phyloP scores from a whole-genome alignment of 768 basidiomycete species.

The Xanthoconium purpureum region DNA sequence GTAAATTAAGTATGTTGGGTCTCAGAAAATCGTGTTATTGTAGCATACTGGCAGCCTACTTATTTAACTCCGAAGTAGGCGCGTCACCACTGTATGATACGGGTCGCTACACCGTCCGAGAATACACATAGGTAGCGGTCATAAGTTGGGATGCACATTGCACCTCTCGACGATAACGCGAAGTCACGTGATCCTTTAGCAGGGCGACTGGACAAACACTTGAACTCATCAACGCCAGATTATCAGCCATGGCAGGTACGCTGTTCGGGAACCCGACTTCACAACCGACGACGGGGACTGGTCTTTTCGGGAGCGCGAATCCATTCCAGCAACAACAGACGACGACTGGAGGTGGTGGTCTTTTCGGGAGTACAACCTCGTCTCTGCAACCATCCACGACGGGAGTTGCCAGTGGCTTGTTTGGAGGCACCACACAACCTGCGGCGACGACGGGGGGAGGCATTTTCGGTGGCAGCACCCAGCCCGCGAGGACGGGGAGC shows the following conservation, averaged over 20 bases:
- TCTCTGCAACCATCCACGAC: constrained; percentile 23
- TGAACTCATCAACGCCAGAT: background rate
- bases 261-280: too few relatives aligned
- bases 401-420: constrained; percentile 22
- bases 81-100: too few relatives aligned
- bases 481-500: constrained; percentile 11
- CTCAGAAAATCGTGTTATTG: too few relatives aligned
- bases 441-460: constrained; percentile 15
- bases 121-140: too few relatives aligned
- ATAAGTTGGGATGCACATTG: too few relatives aligned
- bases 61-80: too few relatives aligned
- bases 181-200: constrained; percentile 14
- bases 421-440: constrained; percentile 23
- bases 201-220: background rate
- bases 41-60: too few relatives aligned
- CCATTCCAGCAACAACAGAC: too few relatives aligned
- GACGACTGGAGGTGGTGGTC: background rate
- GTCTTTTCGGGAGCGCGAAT: too few relatives aligned
- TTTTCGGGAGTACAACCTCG: constrained; percentile 24
- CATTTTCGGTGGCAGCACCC: constrained; percentile 16
- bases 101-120: too few relatives aligned
- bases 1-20: background rate
- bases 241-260: constrained; percentile 11
- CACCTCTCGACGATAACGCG: too few relatives aligned
- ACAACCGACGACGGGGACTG: too few relatives aligned